A percentile compares a stretch with the other conserved stretches of the same genome.
Evolutionary conservation across 139 green algal species (phyloP).

Genomic region (Nannochloris sp.): DNA sequence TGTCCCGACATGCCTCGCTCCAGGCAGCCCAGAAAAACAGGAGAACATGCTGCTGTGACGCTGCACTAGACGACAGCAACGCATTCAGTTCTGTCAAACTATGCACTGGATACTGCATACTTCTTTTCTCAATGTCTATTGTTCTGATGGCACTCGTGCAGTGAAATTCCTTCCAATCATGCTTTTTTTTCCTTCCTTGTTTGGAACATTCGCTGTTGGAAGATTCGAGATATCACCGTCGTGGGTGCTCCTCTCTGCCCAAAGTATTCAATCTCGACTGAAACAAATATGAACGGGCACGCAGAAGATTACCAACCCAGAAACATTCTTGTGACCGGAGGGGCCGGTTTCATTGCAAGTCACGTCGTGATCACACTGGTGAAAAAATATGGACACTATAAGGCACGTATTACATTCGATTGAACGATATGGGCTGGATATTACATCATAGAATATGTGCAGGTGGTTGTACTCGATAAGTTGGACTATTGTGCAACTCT

Average conservation of each 20-base stretch:
- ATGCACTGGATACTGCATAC: not conserved
- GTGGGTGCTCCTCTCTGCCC: too few species aligned
- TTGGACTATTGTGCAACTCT: conserved; percentile 91
- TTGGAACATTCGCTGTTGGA: too few species aligned
- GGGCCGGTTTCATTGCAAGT: conserved; percentile 88
- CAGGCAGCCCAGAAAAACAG: conserved; percentile 73
- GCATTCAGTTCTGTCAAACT: not conserved
- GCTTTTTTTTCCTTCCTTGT: not conserved
- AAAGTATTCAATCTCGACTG: too few species aligned
- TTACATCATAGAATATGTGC: conserved; percentile 6
- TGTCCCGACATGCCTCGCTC: conserved; percentile 71
- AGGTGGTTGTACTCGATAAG: conserved; percentile 90
- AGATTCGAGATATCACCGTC: too few species aligned
- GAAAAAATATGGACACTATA: conserved; percentile 74
- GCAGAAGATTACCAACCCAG: not conserved
- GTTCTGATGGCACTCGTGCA: not conserved
- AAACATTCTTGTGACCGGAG: conserved; percentile 51
- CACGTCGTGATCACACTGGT: conserved; percentile 73
- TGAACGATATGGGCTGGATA: not conserved
- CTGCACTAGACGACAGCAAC: not conserved
- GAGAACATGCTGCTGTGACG: conserved; percentile 35
- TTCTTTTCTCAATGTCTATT: too few species aligned
- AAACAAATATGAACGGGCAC: not conserved
- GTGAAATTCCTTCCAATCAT: too few species aligned
- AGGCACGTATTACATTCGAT: conserved; percentile 34